phyloP scores from a whole-genome alignment of 805 yeast species.

The Schwanniomyces vanrijiae region DNA sequence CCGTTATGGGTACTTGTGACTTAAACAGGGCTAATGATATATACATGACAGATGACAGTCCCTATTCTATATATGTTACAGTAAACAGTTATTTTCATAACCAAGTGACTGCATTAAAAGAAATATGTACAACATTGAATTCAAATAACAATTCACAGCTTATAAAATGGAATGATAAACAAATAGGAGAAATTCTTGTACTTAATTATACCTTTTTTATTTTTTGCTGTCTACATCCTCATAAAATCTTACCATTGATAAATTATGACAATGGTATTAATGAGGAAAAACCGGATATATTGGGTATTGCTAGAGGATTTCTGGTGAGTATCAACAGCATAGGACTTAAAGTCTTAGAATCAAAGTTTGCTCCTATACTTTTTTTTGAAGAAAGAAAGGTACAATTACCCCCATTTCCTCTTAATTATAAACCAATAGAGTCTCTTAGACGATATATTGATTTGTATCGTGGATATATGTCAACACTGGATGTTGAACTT shows the following conservation, averaged over 20 bases:
- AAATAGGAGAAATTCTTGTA: neutral
- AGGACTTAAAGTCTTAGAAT: neutral
- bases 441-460: neutral
- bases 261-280: neutral
- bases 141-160: neutral
- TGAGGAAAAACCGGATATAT: neutral
- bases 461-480: neutral
- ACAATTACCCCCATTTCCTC: neutral
- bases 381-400: neutral
- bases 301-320: neutral
- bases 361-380: neutral
- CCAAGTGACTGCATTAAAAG: neutral
- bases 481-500: neutral
- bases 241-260: neutral
- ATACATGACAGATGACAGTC: neutral
- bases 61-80: neutral
- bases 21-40: neutral
- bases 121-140: neutral
- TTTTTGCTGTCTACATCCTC: constrained; percentile 1
- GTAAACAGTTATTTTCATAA: neutral
- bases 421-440: neutral
- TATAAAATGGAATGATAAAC: neutral
- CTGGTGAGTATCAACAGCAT: neutral
- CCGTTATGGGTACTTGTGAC: neutral
- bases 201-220: neutral